Evolutionary conservation across 2,329 filamentous ascomycete species (phyloP), one percentile per base, ranked within the genome.

Genomic region (Biscogniauxia marginata): DNA sequence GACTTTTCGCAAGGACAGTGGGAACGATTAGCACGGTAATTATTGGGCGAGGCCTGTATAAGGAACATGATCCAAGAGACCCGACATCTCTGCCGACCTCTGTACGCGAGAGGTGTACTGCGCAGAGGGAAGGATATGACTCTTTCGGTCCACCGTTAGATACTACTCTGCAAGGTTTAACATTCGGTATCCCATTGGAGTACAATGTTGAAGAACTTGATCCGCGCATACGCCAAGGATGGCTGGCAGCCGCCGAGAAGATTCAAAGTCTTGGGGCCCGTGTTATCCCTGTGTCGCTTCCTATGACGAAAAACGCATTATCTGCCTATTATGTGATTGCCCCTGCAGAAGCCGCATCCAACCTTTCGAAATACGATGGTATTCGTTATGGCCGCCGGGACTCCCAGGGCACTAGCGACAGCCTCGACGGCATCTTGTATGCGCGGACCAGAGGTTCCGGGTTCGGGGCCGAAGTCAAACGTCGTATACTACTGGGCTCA

Each of bases 321-420:
- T 90, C 92, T 19, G 90, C 95, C 30, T 99, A 99, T 77, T 99
- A 99, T 73, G 84, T 99, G 55, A 86, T 99, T 54, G 96, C 95
- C 0, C 91, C 95, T 0, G 93, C 95, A 16, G 95, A 99, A 74
- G 95, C 95, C 3, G 91, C 91, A 1, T 98, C 93, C 16, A 99
- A 99, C 67, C 84, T 99, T 2, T 91, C 95, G 55, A 97, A 96
- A 71, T 99, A 97, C 72, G 96, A 99, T 67, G 95, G 95, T 19
- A 85, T 98, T n/a, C 88, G 95, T 9, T 99, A 96, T 73, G 95
- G 95, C 1, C 79, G 78, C 19, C 81, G 85, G 24, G 75, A 75
- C 4, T 68, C 72, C 1, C 71, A 75, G n/a, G 63, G 60, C 4
- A 56, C 58, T 3, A 80, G 78, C 48, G 79, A 86, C 57, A 84